Percentiles rank a stretch among this genome's conserved stretches.
phyloP scores from a whole-genome alignment of 495 filamentous ascomycete genomes.

The Jackrogersella multiformis region DNA sequence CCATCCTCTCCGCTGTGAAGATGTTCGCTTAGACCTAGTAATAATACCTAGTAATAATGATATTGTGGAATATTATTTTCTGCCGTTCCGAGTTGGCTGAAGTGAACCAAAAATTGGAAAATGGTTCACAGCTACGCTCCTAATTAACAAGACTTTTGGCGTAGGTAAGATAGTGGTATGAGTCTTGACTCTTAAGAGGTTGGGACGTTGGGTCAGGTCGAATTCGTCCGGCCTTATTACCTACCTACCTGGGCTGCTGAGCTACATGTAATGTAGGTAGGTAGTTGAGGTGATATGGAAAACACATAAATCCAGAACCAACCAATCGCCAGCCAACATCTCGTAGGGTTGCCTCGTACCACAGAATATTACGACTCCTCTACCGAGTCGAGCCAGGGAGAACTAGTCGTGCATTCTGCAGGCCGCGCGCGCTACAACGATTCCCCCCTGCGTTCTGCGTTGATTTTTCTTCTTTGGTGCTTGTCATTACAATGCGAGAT shows the following conservation, averaged over 20 bases:
- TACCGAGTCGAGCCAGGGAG: constrained; percentile 31
- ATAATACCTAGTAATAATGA: too few relatives aligned
- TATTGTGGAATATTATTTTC: too few relatives aligned
- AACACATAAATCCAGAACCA: constrained; percentile 1
- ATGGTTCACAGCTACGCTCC: neutral
- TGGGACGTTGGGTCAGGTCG: neutral
- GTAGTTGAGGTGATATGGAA: neutral
- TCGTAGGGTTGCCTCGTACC: constrained; percentile 6
- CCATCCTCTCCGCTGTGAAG: too few relatives aligned
- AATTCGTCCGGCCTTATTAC: neutral
- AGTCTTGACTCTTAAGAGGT: neutral
- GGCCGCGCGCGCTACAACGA: constrained; percentile 17
- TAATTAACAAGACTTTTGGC: neutral
- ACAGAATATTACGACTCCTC: constrained; percentile 12
- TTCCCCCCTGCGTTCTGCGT: constrained; percentile 33
- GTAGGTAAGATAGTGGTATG: neutral
- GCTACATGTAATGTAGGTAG: too few relatives aligned
- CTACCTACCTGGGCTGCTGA: too few relatives aligned
- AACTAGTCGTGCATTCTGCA: constrained; percentile 13
- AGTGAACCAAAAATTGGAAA: neutral
- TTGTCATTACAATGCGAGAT: neutral
- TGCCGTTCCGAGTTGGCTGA: neutral
- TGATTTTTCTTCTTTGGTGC: constrained; percentile 8
- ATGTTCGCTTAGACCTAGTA: too few relatives aligned
- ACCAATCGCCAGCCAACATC: neutral